Evolutionary conservation across 768 basidiomycete species (phyloP), one percentile per base, ranked within the genome.

Genomic region (Panaeolus cyanescens): DNA sequence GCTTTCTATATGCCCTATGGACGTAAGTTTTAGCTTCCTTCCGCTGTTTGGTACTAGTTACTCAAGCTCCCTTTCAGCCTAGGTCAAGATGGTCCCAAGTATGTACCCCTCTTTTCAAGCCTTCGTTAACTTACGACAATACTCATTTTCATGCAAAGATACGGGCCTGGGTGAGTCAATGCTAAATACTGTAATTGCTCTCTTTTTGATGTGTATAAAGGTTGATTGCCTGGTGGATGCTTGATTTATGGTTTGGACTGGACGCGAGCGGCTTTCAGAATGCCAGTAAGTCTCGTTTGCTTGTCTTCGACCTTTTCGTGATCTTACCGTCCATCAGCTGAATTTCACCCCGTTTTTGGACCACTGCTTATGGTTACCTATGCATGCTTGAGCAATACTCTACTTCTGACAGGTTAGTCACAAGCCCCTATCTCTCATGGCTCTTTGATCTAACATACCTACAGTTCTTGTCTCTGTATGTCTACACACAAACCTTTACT

Each of bases 191-290:
- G n/a, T n/a, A n/a, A n/a, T n/a, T n/a, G n/a, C n/a, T n/a, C n/a
- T n/a, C n/a, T n/a, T n/a, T n/a, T n/a, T n/a, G n/a, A n/a, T n/a
- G n/a, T n/a, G n/a, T n/a, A n/a, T n/a, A n/a, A n/a, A 74, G 74
- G 6, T 65, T 66, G n/a, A 93, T 96, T 58, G 87, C 90, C 0
- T 97, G 94, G 95, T 96, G 94, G 93, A 92, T 97, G 88, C 81
- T 96, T 22, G 92, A 96, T 69, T 73, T 95, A 9, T 93, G 86
- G 85, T 98, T 99, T 69, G 96, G 96, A n/a, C 82, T 99, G 5
- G 96, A 98, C 74, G 93, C 95, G 0, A 86, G 81, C 53, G 96
- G 96, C 4, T 97, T 99, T 68, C 85, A 92, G 64, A 80, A 80
- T 68, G 86, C 95, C 22, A 83, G 94, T 93, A 61, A 68, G 91